Conservation (phyloP, 2,329 filamentous ascomycete genomes). For the Acrocalymma vagum region DNA sequence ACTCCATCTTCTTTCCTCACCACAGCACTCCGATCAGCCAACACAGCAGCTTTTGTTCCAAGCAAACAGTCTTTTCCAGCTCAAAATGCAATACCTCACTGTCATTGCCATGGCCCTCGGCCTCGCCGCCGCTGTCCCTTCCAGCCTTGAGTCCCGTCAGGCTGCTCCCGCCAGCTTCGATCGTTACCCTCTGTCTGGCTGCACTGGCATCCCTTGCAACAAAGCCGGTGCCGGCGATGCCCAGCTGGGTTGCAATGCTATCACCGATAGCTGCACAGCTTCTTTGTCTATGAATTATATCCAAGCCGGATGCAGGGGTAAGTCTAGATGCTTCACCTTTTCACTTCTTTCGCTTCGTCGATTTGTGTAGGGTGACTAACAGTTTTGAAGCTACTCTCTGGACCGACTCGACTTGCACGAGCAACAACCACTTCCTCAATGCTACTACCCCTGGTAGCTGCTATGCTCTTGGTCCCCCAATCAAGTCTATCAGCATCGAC, state of each 20-base stretch:
- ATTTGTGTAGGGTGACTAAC: not conserved
- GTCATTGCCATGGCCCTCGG: constrained; percentile 11
- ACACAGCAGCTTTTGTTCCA: no score
- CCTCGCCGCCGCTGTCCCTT: constrained; percentile 13
- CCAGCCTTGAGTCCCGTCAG: constrained; percentile 12
- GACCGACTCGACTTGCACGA: constrained; percentile 11
- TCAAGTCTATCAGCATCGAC: constrained; percentile 13
- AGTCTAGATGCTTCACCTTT: not conserved
- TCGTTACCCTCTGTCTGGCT: constrained; percentile 16
- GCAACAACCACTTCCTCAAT: constrained; percentile 9
- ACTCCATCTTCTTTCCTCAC: not conserved
- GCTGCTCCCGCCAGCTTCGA: constrained; percentile 17
- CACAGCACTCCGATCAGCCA: not conserved
- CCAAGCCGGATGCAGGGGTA: constrained; percentile 20
- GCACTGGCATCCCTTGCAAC: constrained; percentile 21
- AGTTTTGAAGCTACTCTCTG: constrained; percentile 14
- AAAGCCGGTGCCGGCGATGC: constrained; percentile 21
- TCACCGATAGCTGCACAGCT: constrained; percentile 14
- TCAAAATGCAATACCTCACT: constrained; percentile 15
- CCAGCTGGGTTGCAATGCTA: constrained; percentile 16
- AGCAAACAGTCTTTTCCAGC: not conserved
- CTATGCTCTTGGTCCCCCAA: constrained; percentile 14
- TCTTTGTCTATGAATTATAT: constrained; percentile 20
- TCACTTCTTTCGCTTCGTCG: no score
- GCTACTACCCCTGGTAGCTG: constrained; percentile 10